Percentiles rank a stretch among this genome's conserved stretches.
These are phyloP conservation scores for Trichoderma guizhouense DNA, from an alignment of 2,329 filamentous ascomycete genomes.

Conservation along the genomic window DNA sequence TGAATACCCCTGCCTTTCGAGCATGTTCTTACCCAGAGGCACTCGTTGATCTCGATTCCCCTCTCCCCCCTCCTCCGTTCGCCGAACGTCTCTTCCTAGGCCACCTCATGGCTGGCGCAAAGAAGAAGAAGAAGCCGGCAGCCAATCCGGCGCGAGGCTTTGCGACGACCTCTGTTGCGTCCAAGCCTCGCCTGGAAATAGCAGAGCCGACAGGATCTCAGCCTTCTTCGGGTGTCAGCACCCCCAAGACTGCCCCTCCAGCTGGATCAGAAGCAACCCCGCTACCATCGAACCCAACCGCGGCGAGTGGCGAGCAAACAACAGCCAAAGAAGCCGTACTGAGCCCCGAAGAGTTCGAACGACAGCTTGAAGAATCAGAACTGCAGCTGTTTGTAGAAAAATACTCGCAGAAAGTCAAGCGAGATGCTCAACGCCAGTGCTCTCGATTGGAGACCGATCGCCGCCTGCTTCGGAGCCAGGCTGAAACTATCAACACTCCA, in stretches of 20 bases:
- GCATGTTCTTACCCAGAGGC: background rate
- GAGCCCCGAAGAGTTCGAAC: conserved; percentile 85
- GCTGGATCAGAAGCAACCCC: conserved; percentile 26
- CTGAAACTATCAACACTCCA: conserved; percentile 66
- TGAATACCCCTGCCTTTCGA: background rate
- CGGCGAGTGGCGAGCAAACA: background rate
- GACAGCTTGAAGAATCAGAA: conserved; percentile 84
- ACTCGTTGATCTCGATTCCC: background rate
- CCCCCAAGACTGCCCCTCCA: conserved; percentile 31
- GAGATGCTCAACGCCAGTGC: conserved; percentile 74
- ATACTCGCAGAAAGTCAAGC: conserved; percentile 71
- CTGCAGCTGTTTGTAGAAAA: conserved; percentile 86
- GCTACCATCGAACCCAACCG: conserved; percentile 12
- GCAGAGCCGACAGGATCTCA: conserved; percentile 36
- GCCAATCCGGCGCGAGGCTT: conserved; percentile 89
- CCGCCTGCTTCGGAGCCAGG: conserved; percentile 74
- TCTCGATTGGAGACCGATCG: conserved; percentile 80
- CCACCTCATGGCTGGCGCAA: conserved; percentile 60
- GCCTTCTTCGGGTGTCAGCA: conserved; percentile 20
- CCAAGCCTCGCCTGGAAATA: conserved; percentile 68
- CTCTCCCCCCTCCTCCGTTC: background rate
- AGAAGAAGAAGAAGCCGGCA: conserved; percentile 89
- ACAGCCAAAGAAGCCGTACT: conserved; percentile 45
- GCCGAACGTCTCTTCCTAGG: background rate
- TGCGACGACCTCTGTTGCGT: conserved; percentile 88